Percentiles rank a stretch among this genome's conserved stretches.
phyloP scores from a whole-genome alignment of 2,329 filamentous ascomycete genomes.

The Phoma sp. region DNA sequence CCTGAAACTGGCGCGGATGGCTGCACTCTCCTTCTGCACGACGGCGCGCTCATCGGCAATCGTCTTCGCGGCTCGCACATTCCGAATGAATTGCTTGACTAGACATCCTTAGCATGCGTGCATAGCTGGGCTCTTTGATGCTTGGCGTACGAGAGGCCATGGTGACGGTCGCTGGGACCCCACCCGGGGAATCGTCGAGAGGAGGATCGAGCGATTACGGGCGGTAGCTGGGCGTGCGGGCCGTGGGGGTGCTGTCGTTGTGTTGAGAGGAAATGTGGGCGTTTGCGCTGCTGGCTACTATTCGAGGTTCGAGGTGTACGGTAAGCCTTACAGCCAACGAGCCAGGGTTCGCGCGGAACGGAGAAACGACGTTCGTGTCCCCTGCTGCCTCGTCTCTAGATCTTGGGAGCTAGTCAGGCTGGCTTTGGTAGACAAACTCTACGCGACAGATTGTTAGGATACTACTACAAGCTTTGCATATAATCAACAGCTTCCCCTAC shows the following conservation, averaged over 20 bases:
- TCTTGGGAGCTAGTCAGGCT: too few relatives aligned
- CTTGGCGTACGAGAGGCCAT: slow-evolving; percentile 64
- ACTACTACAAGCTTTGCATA: too few relatives aligned
- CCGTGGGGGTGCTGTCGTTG: neutral
- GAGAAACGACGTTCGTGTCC: slow-evolving; percentile 4
- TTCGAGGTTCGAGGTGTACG: slow-evolving; percentile 26
- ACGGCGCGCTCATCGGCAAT: slow-evolving; percentile 98
- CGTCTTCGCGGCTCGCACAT: slow-evolving; percentile 97
- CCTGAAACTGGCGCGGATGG: slow-evolving; percentile 95
- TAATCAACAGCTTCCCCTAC: too few relatives aligned
- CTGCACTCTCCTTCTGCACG: slow-evolving; percentile 98
- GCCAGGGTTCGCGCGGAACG: slow-evolving; percentile 21
- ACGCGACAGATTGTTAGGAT: too few relatives aligned
- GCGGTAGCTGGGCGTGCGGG: slow-evolving; percentile 3
- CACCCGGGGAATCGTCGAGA: slow-evolving; percentile 45
- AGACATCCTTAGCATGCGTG: slow-evolving; percentile 40
- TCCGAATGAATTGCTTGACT: slow-evolving; percentile 99
- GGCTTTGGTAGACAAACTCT: too few relatives aligned
- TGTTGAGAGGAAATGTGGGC: neutral
- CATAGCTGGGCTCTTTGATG: slow-evolving; percentile 26
- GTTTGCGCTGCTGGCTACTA: slow-evolving; percentile 23
- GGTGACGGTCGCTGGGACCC: slow-evolving; percentile 57
- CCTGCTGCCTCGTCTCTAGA: neutral
- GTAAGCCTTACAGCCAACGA: slow-evolving; percentile 29
- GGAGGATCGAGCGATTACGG: slow-evolving; percentile 18